Evolutionary conservation across 768 basidiomycete genomes (phyloP).

Genomic region (Boletellus ananas): DNA sequence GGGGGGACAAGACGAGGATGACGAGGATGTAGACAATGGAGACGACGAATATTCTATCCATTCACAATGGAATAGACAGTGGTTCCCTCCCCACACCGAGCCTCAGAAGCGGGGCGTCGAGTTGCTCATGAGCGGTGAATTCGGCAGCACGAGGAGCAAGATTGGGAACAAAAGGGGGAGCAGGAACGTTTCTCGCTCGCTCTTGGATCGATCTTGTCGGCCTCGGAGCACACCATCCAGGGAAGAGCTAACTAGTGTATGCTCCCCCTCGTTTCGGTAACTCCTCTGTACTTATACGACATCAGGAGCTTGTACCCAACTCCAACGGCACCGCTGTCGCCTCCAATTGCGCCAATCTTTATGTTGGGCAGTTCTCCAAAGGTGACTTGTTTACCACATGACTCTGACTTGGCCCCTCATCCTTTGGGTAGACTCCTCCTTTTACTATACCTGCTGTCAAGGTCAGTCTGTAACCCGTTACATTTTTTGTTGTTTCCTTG

Average conservation of each 20-base stretch:
- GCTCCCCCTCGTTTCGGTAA: constrained; percentile 17
- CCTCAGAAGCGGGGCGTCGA: constrained; percentile 62
- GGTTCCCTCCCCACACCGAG: constrained; percentile 44
- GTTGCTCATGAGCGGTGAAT: constrained; percentile 74
- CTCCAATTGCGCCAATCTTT: constrained; percentile 67
- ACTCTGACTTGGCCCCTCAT: neutral
- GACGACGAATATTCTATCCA: constrained; percentile 25
- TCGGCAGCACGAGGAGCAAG: constrained; percentile 62
- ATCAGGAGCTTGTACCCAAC: constrained; percentile 72
- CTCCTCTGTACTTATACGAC: neutral
- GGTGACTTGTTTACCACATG: constrained; percentile 36
- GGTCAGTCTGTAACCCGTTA: constrained; percentile 39
- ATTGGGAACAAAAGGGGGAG: constrained; percentile 38
- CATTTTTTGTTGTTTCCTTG: neutral
- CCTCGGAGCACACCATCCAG: constrained; percentile 35
- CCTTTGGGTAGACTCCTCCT: constrained; percentile 64
- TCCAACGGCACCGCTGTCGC: constrained; percentile 78
- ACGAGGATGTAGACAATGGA: constrained; percentile 39
- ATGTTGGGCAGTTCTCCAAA: constrained; percentile 80
- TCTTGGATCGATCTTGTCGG: constrained; percentile 41
- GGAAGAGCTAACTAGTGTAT: constrained; percentile 56
- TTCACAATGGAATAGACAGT: constrained; percentile 29
- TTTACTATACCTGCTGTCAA: constrained; percentile 91
- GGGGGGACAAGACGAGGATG: constrained; percentile 38
- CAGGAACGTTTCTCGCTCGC: constrained; percentile 45